Percentiles rank a stretch among this genome's conserved stretches.
These are phyloP conservation scores for Ophiorrhiza pumila DNA, from an alignment of 257 asterid genomes.

Conservation along the genomic window DNA sequence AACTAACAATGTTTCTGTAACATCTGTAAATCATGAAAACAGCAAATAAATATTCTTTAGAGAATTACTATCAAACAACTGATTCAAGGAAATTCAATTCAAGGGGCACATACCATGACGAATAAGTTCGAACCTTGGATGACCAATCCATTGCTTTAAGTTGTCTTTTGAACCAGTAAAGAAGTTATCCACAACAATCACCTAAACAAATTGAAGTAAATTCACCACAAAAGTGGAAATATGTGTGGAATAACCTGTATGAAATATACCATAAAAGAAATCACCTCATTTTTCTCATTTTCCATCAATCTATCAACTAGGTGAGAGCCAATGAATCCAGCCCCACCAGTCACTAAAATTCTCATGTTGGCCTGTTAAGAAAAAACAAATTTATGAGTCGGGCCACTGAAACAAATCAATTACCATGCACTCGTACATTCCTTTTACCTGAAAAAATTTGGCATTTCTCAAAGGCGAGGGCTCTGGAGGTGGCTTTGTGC, in stretches of 20 bases:
- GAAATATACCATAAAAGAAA: slow-evolving; percentile 1
- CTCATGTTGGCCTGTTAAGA: slow-evolving; percentile 85
- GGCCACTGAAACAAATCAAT: not conserved
- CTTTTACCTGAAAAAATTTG: slow-evolving; percentile 71
- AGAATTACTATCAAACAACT: not conserved
- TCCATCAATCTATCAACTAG: slow-evolving; percentile 89
- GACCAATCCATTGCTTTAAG: slow-evolving; percentile 90
- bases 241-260: not conserved
- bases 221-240: not conserved
- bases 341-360: slow-evolving; percentile 96
- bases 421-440: not conserved
- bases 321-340: slow-evolving; percentile 99
- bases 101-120: slow-evolving; percentile 64
- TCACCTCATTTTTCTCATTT: slow-evolving; percentile 94
- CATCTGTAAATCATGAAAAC: slow-evolving; percentile 48
- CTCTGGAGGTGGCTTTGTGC: slow-evolving; percentile 89
- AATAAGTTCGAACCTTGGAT: slow-evolving; percentile 95
- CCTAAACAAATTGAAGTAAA: slow-evolving; percentile 32
- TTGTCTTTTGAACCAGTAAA: slow-evolving; percentile 98
- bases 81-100: not conserved
- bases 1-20: slow-evolving; percentile 71
- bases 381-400: not conserved
- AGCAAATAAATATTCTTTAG: not conserved
- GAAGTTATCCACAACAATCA: slow-evolving; percentile 88
- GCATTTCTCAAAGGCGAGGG: slow-evolving; percentile 94